These are phyloP conservation scores for Tetrahymena elliotti DNA, from an alignment of 73 alveolate genomes.

Conservation along the genomic window DNA sequence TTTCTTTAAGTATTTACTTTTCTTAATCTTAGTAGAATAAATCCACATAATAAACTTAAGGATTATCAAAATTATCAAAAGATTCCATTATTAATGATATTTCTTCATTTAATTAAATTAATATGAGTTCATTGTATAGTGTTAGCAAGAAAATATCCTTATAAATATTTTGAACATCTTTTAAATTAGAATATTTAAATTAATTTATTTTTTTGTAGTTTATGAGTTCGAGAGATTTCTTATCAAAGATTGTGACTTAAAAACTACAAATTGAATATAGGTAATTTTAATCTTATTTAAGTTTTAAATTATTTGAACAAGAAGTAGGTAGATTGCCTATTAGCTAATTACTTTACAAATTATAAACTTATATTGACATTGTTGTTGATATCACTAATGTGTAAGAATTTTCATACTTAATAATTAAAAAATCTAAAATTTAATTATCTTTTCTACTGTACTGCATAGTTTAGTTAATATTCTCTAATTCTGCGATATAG, in stretches of 20 bases:
- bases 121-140: background rate
- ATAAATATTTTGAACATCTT: background rate
- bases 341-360: background rate
- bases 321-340: background rate
- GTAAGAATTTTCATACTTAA: too few relatives aligned
- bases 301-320: background rate
- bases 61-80: background rate
- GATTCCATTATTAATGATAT: background rate
- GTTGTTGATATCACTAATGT: background rate
- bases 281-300: background rate
- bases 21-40: too few relatives aligned
- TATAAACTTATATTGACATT: background rate
- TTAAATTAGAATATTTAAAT: background rate
- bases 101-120: too few relatives aligned
- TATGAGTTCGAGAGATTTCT: background rate
- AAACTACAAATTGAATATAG: background rate
- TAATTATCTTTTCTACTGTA: background rate
- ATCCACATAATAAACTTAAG: background rate
- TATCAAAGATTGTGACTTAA: background rate
- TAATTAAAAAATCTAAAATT: background rate
- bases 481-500: background rate
- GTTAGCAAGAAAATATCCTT: background rate
- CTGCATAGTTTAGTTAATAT: background rate
- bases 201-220: too few relatives aligned
- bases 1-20: background rate